These are phyloP conservation scores for Ascochyta fabae DNA, from an alignment of 2,329 filamentous ascomycete species.

Conservation along the genomic window DNA sequence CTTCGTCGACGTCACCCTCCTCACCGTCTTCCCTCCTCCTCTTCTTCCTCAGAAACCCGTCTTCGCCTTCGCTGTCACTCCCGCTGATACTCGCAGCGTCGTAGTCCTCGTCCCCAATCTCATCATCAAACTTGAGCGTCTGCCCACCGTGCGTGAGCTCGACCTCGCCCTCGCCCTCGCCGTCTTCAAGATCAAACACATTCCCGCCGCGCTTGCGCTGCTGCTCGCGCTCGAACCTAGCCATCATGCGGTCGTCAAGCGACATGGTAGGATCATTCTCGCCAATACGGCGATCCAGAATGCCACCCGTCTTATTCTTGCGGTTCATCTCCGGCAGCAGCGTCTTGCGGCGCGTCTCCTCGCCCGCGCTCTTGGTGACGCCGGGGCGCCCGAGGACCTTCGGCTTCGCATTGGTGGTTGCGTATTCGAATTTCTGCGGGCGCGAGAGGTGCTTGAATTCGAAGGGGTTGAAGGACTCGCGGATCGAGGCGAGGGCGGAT, in stretches of 20 bases:
- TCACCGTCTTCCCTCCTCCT: conserved; percentile 57
- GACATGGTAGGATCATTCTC: conserved; percentile 95
- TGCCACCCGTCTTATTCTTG: conserved; percentile 88
- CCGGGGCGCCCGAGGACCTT: conserved; percentile 76
- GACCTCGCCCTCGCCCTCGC: conserved; percentile 65
- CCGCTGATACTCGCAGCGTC: conserved; percentile 74
- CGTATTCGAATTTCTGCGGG: conserved; percentile 84
- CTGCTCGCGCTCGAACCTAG: conserved; percentile 89
- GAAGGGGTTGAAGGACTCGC: conserved; percentile 97
- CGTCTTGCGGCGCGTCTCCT: conserved; percentile 84
- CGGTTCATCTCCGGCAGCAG: conserved; percentile 88
- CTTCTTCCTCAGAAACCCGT: conserved; percentile 50
- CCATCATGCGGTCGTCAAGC: conserved; percentile 87
- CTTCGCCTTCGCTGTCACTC: conserved; percentile 41
- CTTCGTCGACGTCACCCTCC: conserved; percentile 27
- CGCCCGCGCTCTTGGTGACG: conserved; percentile 82
- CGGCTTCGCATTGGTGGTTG: conserved; percentile 64
- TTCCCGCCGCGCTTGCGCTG: conserved; percentile 78
- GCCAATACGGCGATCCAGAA: conserved; percentile 91
- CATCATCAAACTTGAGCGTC: conserved; percentile 68
- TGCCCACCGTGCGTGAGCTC: conserved; percentile 84
- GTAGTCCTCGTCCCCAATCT: conserved; percentile 71
- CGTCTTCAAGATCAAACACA: conserved; percentile 90
- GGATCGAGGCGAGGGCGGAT: conserved; percentile 81
- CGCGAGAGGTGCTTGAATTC: conserved; percentile 83